Conservation (phyloP, 2,329 filamentous ascomycete species). For the Scopulariopsis brevicaulis region DNA sequence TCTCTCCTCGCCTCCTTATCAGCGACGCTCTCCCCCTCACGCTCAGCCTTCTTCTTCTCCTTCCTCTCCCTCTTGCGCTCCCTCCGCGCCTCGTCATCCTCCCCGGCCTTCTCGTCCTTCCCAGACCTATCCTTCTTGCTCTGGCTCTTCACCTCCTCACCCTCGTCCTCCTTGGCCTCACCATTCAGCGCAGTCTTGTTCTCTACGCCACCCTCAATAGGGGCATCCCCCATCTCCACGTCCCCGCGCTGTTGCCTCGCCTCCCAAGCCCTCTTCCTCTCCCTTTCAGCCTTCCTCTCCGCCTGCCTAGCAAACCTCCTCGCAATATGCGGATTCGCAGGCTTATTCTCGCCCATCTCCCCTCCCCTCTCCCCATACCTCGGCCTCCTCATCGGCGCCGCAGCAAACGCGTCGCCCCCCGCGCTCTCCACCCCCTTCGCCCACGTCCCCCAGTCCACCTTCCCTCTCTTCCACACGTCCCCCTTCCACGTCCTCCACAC, state of each 20-base stretch:
- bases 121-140: not conserved
- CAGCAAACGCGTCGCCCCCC: not conserved
- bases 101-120: not conserved
- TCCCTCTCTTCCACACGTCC: slow-evolving; percentile 41
- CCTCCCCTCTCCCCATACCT: not conserved
- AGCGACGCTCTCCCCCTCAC: not conserved
- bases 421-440: slow-evolving; percentile 28
- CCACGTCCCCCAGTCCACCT: slow-evolving; percentile 44
- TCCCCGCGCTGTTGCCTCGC: not conserved
- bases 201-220: not conserved
- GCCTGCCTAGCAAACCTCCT: slow-evolving; percentile 4
- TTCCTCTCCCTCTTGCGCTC: slow-evolving; percentile 3
- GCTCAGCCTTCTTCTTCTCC: slow-evolving; percentile 10
- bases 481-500: slow-evolving; percentile 48
- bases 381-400: not conserved
- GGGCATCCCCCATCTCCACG: not conserved
- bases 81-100: slow-evolving; percentile 1
- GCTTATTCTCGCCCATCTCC: not conserved
- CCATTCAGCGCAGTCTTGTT: not conserved
- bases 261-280: not conserved
- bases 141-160: not conserved
- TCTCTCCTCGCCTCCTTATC: not conserved
- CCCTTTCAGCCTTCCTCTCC: slow-evolving; percentile 3
- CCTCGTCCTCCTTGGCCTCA: not conserved
- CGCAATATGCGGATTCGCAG: slow-evolving; percentile 1